Evolutionary conservation across 441 rosid species (phyloP).

Genomic region (Pelargonium australe): DNA sequence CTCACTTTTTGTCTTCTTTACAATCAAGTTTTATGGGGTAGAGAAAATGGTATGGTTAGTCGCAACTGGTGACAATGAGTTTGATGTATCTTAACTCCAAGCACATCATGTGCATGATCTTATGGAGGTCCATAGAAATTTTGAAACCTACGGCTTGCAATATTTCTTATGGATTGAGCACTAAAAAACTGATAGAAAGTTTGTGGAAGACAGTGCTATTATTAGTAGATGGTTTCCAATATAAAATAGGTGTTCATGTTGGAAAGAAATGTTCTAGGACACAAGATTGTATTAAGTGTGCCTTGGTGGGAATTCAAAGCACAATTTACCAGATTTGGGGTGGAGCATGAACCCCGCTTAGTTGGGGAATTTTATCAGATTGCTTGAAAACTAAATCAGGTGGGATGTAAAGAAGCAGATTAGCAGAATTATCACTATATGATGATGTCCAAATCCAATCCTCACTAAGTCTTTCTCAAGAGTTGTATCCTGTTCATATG

Average conservation of each 20-base stretch:
- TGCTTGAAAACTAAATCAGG: background rate
- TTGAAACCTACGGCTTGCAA: background rate
- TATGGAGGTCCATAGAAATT: background rate
- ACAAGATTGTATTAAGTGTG: background rate
- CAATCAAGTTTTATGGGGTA: background rate
- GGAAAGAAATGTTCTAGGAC: background rate
- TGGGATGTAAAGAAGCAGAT: background rate
- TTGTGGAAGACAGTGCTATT: background rate
- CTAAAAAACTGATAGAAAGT: background rate
- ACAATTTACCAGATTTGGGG: background rate
- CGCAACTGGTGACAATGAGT: background rate
- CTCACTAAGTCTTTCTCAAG: background rate
- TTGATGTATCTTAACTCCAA: background rate
- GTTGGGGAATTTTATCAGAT: background rate
- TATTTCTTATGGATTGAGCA: background rate
- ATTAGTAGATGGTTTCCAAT: background rate
- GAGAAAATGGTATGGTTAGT: no score
- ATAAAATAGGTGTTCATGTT: background rate
- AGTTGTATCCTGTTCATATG: background rate
- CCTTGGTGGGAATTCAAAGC: background rate
- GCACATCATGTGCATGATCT: background rate
- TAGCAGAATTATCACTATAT: background rate
- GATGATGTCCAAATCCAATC: background rate
- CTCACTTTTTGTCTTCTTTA: background rate
- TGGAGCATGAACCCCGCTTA: background rate